phyloP scores from a whole-genome alignment of 352 stramenopile species.

The Globisporangium iwayamae region DNA sequence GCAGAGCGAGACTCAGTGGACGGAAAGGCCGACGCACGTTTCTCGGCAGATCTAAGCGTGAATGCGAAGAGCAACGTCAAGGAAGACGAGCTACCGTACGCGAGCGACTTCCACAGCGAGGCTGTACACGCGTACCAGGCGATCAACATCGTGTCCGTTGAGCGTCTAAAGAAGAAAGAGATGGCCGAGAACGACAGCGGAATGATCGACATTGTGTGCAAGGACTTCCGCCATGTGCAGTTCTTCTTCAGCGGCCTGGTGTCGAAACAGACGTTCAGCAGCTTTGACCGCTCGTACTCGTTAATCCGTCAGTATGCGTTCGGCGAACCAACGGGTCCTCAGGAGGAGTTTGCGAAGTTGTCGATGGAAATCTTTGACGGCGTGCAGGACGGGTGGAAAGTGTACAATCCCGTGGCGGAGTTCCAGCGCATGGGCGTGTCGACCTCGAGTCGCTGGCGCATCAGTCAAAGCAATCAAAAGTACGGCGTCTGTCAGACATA shows the following conservation, averaged over 20 bases:
- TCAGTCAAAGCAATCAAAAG: conserved; percentile 61
- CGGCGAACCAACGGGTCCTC: conserved; percentile 38
- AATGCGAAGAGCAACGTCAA: conserved; percentile 24
- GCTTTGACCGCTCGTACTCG: conserved; percentile 64
- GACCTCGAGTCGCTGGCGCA: conserved; percentile 54
- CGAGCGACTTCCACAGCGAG: conserved; percentile 37
- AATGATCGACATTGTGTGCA: conserved; percentile 68
- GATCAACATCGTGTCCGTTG: conserved; percentile 65
- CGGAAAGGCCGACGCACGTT: conserved; percentile 1
- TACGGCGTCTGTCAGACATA: conserved; percentile 81
- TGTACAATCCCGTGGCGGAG: conserved; percentile 70
- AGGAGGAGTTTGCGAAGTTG: conserved; percentile 64
- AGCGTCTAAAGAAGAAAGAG: conserved; percentile 74
- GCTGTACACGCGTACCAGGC: conserved; percentile 56
- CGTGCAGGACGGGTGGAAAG: conserved; percentile 52
- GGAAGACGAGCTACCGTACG: conserved; percentile 43
- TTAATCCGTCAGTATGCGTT: conserved; percentile 63
- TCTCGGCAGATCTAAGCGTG: conserved; percentile 21
- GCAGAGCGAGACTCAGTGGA: neutral
- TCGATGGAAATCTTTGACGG: conserved; percentile 51
- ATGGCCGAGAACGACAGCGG: conserved; percentile 71
- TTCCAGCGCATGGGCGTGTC: conserved; percentile 66
- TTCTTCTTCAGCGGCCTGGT: conserved; percentile 76
- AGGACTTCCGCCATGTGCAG: conserved; percentile 78
- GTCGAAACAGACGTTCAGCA: conserved; percentile 72